Percentiles rank a stretch among this genome's conserved stretches.
phyloP scores from a whole-genome alignment of 2,329 filamentous ascomycete genomes.

The Ilyonectria destructans region DNA sequence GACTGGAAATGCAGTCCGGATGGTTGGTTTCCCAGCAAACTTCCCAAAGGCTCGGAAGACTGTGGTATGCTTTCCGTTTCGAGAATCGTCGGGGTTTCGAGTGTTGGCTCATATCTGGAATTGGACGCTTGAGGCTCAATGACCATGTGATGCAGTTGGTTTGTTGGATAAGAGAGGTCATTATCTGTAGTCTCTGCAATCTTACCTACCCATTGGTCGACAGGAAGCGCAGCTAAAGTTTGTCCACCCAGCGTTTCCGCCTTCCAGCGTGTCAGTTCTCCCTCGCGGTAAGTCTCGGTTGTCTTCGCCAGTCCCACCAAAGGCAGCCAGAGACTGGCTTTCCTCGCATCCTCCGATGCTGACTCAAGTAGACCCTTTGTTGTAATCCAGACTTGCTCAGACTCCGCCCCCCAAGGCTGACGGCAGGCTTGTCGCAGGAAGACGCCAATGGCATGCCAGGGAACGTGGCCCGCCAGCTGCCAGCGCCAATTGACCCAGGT shows the following conservation, averaged over 20 bases:
- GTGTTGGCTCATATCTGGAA: background rate
- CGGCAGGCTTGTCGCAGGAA: slow-evolving; percentile 44
- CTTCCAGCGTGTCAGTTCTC: slow-evolving; percentile 24
- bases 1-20: slow-evolving; percentile 23
- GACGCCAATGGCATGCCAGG: slow-evolving; percentile 48
- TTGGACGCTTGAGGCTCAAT: slow-evolving; percentile 31
- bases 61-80: background rate
- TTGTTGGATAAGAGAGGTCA: slow-evolving; percentile 16
- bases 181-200: background rate
- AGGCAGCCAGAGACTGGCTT: slow-evolving; percentile 37
- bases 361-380: slow-evolving; percentile 26
- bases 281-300: slow-evolving; percentile 33
- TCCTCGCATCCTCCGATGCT: slow-evolving; percentile 25
- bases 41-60: background rate
- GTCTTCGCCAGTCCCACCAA: slow-evolving; percentile 30
- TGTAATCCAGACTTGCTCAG: slow-evolving; percentile 45
- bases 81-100: slow-evolving; percentile 19
- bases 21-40: background rate
- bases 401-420: slow-evolving; percentile 41
- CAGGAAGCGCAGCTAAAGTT: background rate
- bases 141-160: slow-evolving; percentile 23
- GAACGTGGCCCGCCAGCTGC: slow-evolving; percentile 50
- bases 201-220: background rate
- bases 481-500: slow-evolving; percentile 50
- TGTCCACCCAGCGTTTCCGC: slow-evolving; percentile 5